Base-by-base conservation (phyloP, 1,284 basidiomycete genomes). In the Puccinia hordei region DNA sequence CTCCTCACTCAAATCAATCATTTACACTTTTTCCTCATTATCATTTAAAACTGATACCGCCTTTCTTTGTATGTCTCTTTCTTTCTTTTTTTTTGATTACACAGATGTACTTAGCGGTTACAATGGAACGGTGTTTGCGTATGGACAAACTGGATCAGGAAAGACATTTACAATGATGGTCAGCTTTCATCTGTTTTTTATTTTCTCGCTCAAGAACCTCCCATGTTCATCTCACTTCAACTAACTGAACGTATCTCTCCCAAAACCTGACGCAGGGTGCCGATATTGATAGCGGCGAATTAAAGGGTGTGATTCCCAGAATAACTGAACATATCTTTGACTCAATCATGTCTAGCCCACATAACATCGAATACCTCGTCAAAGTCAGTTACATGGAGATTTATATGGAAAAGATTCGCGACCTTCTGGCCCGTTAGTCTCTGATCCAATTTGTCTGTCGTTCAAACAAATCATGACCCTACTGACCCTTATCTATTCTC, bases 331-430 rank as follows among this genome's bases (percentile, higher is more conserved):
- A 99, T 87, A 98, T 99, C 86, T 99, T 99, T 86, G 92, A 95
- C 82, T 95, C 94, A 77, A 99, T 99, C 86, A 91, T 97, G 83
- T 91, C 93, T 83, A 97, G 95, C 79, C 96, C 98, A 83, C 90
- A 93, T 57, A 93, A 94, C 85, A 88, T 99, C 82, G 97, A 99
- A 86, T 99, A 99, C 86, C 90, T 98, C 81, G 97, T 99, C 86
- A 99, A 99, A 87, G 97, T 99, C 77, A 98, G 95, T 51, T 99
- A 99, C 87, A 98, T 99, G 95, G 97, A 99, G 87, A 99, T 99
- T 83, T 99, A 99, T 87, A 90, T 99, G 85, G 97, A 99, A 87
- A 90, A 92, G 83, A 95, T 99, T 84, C 90, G 96, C 81, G 97
- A 99, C 89, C 87, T 99, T 81, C 89, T 99, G 80, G 92, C 95